A percentile compares a stretch with the other conserved stretches of the same genome.
These are phyloP conservation scores for Globisporangium paroecandrum DNA, from an alignment of 352 stramenopile species.

Conservation along the genomic window DNA sequence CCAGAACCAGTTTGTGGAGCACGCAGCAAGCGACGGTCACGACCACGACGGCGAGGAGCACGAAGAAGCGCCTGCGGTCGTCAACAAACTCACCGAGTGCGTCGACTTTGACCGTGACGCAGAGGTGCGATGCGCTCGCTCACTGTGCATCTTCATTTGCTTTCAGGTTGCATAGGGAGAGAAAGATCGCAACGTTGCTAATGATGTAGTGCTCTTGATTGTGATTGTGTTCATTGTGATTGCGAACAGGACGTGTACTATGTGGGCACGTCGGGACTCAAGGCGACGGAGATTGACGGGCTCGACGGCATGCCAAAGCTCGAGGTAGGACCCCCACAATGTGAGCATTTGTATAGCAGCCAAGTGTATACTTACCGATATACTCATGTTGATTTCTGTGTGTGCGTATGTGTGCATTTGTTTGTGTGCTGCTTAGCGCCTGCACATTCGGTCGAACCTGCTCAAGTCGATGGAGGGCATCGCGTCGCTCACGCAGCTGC, in stretches of 20 bases:
- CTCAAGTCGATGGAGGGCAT: slow-evolving; percentile 80
- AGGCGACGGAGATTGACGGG: slow-evolving; percentile 62
- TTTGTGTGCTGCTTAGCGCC: slow-evolving; percentile 19
- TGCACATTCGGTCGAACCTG: slow-evolving; percentile 82
- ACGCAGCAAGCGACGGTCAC: background rate
- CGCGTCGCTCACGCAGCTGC: slow-evolving; percentile 54
- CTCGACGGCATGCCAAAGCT: slow-evolving; percentile 51
- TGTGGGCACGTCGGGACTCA: slow-evolving; percentile 76
- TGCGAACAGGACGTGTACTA: slow-evolving; percentile 70
- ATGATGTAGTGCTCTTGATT: background rate
- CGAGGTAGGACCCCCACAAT: slow-evolving; percentile 20
- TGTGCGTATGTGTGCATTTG: background rate
- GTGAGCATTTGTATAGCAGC: background rate
- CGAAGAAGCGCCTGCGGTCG: slow-evolving; percentile 24
- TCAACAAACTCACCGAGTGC: slow-evolving; percentile 62
- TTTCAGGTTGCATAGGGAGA: no score
- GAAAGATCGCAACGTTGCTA: no score
- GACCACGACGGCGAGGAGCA: slow-evolving; percentile 22
- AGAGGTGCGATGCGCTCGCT: slow-evolving; percentile 28
- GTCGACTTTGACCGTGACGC: slow-evolving; percentile 52
- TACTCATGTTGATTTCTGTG: background rate
- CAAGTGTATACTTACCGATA: background rate
- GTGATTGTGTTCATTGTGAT: background rate
- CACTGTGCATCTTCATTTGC: no score
- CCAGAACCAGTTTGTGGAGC: background rate